A percentile compares a stretch with the other conserved stretches of the same genome.
Evolutionary conservation across 2,329 filamentous ascomycete species (phyloP).

Genomic region (Zymoseptoria ardabiliae): DNA sequence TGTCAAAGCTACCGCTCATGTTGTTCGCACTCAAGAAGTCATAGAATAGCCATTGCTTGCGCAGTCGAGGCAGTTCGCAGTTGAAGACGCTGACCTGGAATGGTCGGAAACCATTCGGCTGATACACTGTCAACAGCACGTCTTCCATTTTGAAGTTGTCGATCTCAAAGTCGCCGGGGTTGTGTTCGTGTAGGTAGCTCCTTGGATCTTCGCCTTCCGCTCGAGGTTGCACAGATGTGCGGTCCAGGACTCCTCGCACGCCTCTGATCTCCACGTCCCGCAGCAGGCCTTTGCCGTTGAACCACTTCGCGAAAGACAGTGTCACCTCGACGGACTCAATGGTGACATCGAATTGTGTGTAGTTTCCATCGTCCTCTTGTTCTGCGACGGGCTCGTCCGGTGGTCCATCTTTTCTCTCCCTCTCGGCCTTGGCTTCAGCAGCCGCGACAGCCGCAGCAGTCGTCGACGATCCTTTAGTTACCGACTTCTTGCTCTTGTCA

Average conservation of each 20-base stretch:
- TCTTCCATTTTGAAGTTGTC: slow-evolving; percentile 96
- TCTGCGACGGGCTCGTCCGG: slow-evolving; percentile 35
- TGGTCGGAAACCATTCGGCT: slow-evolving; percentile 84
- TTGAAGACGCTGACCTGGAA: slow-evolving; percentile 94
- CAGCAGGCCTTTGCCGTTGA: slow-evolving; percentile 88
- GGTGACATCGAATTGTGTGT: slow-evolving; percentile 93
- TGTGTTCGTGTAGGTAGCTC: slow-evolving; percentile 78
- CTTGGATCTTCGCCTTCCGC: slow-evolving; percentile 68
- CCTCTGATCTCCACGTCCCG: slow-evolving; percentile 92
- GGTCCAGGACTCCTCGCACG: slow-evolving; percentile 83
- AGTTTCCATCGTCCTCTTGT: slow-evolving; percentile 86
- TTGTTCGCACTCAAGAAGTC: slow-evolving; percentile 92
- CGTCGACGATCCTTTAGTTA: slow-evolving; percentile 84
- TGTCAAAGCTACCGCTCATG: slow-evolving; percentile 92
- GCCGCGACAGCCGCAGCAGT: slow-evolving; percentile 80
- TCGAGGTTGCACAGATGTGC: slow-evolving; percentile 64
- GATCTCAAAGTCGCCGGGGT: slow-evolving; percentile 91
- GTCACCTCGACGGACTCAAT: slow-evolving; percentile 95
- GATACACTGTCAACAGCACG: slow-evolving; percentile 81
- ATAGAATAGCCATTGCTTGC: slow-evolving; percentile 97
- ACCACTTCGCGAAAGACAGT: slow-evolving; percentile 96
- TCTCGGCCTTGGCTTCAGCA: slow-evolving; percentile 52
- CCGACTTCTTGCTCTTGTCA: slow-evolving; percentile 44
- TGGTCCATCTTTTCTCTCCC: slow-evolving; percentile 30
- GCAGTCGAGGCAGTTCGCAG: slow-evolving; percentile 82